These are phyloP conservation scores for Colletotrichum aenigma DNA, from an alignment of 2,329 filamentous ascomycete genomes.

Conservation along the genomic window DNA sequence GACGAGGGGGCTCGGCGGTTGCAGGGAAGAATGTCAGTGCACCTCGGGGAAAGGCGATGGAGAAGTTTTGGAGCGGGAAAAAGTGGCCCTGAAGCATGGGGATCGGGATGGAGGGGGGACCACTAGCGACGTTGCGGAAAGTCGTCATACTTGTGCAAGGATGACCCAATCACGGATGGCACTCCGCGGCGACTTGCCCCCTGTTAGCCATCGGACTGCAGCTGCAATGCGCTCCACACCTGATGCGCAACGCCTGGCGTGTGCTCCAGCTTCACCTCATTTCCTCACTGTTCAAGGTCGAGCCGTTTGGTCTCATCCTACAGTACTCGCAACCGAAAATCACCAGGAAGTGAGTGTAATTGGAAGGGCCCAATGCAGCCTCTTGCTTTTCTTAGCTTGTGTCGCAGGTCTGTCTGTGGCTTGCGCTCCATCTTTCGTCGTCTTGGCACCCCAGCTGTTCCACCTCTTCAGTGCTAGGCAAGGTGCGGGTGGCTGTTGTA, in stretches of 20 bases:
- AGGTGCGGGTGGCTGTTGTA: background rate
- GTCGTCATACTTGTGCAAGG: conserved; percentile 17
- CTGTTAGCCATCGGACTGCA: conserved; percentile 16
- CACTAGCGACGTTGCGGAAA: background rate
- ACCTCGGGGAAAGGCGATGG: background rate
- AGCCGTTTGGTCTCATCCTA: background rate
- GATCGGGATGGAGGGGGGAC: background rate
- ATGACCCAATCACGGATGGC: conserved; percentile 16
- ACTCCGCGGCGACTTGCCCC: background rate
- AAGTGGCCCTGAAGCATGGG: conserved; percentile 1
- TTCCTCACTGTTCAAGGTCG: background rate
- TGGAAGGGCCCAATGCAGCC: background rate
- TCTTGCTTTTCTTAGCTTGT: background rate
- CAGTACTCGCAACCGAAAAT: background rate
- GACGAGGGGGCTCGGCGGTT: background rate
- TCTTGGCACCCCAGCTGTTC: background rate
- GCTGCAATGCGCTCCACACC: conserved; percentile 3
- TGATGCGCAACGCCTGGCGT: conserved; percentile 7
- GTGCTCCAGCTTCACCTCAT: conserved; percentile 8
- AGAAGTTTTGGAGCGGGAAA: conserved; percentile 10
- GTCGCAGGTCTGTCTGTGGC: background rate
- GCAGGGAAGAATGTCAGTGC: background rate
- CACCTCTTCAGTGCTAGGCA: background rate
- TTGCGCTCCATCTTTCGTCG: background rate
- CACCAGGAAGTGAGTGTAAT: background rate